These are phyloP conservation scores for Fusarium avenaceum DNA, from an alignment of 2,329 filamentous ascomycete genomes.

Conservation along the genomic window DNA sequence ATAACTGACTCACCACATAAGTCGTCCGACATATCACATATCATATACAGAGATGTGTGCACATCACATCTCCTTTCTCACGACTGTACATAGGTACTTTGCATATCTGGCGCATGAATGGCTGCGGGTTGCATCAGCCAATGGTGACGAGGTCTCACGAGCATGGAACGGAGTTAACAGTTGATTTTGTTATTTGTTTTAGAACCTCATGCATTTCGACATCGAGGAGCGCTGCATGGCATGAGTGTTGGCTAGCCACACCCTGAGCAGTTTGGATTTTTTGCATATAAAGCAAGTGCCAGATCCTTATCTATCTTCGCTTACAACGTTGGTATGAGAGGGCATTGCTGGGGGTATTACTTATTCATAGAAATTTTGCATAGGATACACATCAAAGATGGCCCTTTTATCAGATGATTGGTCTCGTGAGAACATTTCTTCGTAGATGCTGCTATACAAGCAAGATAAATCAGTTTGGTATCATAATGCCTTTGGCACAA, in stretches of 20 bases:
- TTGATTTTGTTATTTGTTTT: slow-evolving; percentile 25
- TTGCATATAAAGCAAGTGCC: background rate
- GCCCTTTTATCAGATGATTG: background rate
- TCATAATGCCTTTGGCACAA: slow-evolving; percentile 18
- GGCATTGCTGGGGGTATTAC: slow-evolving; percentile 3
- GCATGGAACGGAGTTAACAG: slow-evolving; percentile 47
- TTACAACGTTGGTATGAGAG: background rate
- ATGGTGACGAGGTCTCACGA: slow-evolving; percentile 37
- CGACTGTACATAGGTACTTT: slow-evolving; percentile 40
- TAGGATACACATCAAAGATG: slow-evolving; percentile 9
- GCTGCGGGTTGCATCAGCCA: slow-evolving; percentile 46
- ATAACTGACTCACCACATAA: background rate
- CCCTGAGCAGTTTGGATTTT: slow-evolving; percentile 21
- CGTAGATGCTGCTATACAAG: slow-evolving; percentile 35
- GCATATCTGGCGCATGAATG: slow-evolving; percentile 48
- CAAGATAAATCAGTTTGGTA: slow-evolving; percentile 30
- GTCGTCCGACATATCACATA: background rate
- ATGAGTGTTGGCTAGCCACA: slow-evolving; percentile 5
- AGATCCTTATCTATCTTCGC: slow-evolving; percentile 2
- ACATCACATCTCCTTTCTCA: slow-evolving; percentile 30
- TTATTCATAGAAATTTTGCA: slow-evolving; percentile 25
- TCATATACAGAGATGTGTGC: slow-evolving; percentile 10
- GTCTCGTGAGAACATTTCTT: slow-evolving; percentile 7
- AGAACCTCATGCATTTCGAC: slow-evolving; percentile 16
- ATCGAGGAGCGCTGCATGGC: slow-evolving; percentile 9